phyloP scores from a whole-genome alignment of 495 filamentous ascomycete genomes.

The Hypoxylon crocopeplum region DNA sequence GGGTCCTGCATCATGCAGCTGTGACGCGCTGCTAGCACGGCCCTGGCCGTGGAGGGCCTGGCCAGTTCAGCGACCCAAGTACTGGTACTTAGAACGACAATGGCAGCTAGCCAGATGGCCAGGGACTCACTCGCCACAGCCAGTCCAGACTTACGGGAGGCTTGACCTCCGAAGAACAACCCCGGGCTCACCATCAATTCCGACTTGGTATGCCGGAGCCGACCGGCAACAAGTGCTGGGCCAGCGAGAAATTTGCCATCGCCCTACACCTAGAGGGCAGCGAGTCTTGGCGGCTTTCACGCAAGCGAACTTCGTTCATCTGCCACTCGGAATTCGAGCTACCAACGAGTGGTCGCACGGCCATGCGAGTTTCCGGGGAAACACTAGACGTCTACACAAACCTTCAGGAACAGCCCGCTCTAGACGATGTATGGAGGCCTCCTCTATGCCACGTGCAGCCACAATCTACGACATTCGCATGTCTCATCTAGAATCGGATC shows the following conservation, averaged over 20 bases:
- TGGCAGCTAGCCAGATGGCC: neutral
- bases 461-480: slow-evolving; percentile 36
- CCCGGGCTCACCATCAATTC: slow-evolving; percentile 17
- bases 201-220: slow-evolving; percentile 15
- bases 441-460: slow-evolving; percentile 30
- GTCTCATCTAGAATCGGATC: slow-evolving; percentile 27
- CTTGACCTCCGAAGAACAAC: slow-evolving; percentile 26
- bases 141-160: slow-evolving; percentile 32
- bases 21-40: slow-evolving; percentile 26
- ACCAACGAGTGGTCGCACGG: slow-evolving; percentile 17
- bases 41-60: slow-evolving; percentile 9
- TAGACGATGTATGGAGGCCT: slow-evolving; percentile 27
- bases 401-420: slow-evolving; percentile 24
- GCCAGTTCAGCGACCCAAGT: slow-evolving; percentile 22
- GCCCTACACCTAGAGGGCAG: neutral
- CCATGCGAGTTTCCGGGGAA: slow-evolving; percentile 28
- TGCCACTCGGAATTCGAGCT: slow-evolving; percentile 20
- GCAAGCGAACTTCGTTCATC: slow-evolving; percentile 12
- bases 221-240: slow-evolving; percentile 5
- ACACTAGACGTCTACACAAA: slow-evolving; percentile 13
- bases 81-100: slow-evolving; percentile 30
- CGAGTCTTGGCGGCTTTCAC: slow-evolving; percentile 2
- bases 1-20: slow-evolving; percentile 31
- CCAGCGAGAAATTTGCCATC: neutral
- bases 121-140: slow-evolving; percentile 33